Evolutionary conservation across 768 basidiomycete species (phyloP).

Genomic region (Xerocomus potaroensis): DNA sequence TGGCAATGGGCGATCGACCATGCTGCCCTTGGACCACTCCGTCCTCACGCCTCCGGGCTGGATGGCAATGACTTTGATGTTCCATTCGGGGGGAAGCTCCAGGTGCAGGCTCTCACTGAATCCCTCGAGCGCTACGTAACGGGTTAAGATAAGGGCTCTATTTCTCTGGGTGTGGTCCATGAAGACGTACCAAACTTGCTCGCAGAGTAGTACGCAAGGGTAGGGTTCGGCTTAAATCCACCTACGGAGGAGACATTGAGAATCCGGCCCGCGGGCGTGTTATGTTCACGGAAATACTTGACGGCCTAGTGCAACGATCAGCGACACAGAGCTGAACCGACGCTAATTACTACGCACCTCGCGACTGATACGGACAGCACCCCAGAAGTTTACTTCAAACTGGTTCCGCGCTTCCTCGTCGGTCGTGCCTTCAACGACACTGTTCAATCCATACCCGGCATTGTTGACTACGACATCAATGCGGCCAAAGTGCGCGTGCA

Average conservation of each 20-base stretch:
- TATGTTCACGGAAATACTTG: slow-evolving; percentile 29
- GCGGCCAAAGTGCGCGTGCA: slow-evolving; percentile 25
- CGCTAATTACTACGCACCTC: slow-evolving; percentile 10
- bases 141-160: neutral
- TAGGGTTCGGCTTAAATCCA: slow-evolving; percentile 16
- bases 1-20: slow-evolving; percentile 15
- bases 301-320: slow-evolving; percentile 16
- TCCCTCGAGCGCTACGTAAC: slow-evolving; percentile 21
- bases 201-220: slow-evolving; percentile 19
- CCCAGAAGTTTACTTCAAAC: slow-evolving; percentile 34
- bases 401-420: slow-evolving; percentile 25
- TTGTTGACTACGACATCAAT: slow-evolving; percentile 35
- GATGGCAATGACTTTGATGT: slow-evolving; percentile 22
- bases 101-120: slow-evolving; percentile 22
- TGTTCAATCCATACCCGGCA: slow-evolving; percentile 22
- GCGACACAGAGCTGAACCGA: neutral
- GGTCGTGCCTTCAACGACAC: slow-evolving; percentile 25
- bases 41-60: slow-evolving; percentile 22
- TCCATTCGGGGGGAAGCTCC: slow-evolving; percentile 24
- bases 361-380: slow-evolving; percentile 18
- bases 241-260: slow-evolving; percentile 20
- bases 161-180: neutral
- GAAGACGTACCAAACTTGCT: slow-evolving; percentile 20
- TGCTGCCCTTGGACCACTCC: slow-evolving; percentile 18
- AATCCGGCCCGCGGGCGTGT: slow-evolving; percentile 20